A percentile compares a stretch with the other conserved stretches of the same genome.
Conservation (phyloP, 306 rosid species). For the Urtica urens region DNA sequence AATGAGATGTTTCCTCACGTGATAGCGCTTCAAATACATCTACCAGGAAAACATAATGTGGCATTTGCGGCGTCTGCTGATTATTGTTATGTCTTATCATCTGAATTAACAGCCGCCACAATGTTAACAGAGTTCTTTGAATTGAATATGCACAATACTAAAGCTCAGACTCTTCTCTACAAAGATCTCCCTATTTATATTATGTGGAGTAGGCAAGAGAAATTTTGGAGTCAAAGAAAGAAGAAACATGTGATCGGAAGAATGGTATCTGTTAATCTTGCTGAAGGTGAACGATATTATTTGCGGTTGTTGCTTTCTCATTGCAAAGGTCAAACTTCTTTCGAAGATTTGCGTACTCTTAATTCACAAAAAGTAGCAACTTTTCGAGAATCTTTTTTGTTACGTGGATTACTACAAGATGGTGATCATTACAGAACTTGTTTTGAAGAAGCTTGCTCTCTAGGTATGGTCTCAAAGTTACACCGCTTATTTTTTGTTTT, state of each 20-base stretch:
- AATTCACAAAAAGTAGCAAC: no score
- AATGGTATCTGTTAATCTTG: background rate
- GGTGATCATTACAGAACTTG: no score
- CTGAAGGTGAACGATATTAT: constrained; percentile 1
- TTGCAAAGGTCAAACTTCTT: background rate
- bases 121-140: background rate
- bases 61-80: background rate
- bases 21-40: background rate
- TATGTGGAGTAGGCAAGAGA: background rate
- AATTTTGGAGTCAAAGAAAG: constrained; percentile 1
- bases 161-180: background rate
- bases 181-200: background rate
- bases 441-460: no score
- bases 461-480: no score
- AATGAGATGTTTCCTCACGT: background rate
- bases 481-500: no score
- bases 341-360: background rate
- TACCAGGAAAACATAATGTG: background rate
- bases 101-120: background rate
- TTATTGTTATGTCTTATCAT: no score
- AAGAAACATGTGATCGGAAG: background rate
- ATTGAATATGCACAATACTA: background rate
- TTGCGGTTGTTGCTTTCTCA: background rate
- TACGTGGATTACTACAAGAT: no score
- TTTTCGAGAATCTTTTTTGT: no score